These are phyloP conservation scores for Lomentospora prolificans DNA, from an alignment of 2,329 filamentous ascomycete species.

Conservation along the genomic window DNA sequence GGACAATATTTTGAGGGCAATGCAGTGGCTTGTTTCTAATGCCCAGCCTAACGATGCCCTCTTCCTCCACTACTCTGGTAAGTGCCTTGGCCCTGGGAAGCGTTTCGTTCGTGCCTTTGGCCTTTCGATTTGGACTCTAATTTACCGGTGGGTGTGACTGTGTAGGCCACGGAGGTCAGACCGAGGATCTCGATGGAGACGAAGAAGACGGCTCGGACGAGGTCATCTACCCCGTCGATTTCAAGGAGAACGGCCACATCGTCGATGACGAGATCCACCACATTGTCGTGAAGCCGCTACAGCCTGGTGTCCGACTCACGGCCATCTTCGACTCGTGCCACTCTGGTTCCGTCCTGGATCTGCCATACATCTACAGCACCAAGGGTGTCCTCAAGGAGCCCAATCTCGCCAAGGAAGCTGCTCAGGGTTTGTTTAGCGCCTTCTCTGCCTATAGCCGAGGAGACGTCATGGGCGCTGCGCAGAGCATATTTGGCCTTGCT, in stretches of 20 bases:
- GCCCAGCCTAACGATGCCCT: slow-evolving; percentile 66
- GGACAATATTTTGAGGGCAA: slow-evolving; percentile 62
- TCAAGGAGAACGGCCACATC: slow-evolving; percentile 68
- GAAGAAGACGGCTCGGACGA: slow-evolving; percentile 77
- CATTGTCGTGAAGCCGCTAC: slow-evolving; percentile 54
- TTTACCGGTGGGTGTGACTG: background rate
- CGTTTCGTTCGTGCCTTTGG: too few relatives aligned
- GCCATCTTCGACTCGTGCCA: slow-evolving; percentile 61
- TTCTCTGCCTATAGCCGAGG: slow-evolving; percentile 54
- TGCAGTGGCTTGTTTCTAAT: slow-evolving; percentile 65
- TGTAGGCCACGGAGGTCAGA: slow-evolving; percentile 67
- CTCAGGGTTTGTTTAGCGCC: slow-evolving; percentile 50
- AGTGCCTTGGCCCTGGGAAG: too few relatives aligned
- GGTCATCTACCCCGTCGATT: slow-evolving; percentile 77
- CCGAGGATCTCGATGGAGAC: slow-evolving; percentile 67
- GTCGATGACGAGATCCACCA: slow-evolving; percentile 76
- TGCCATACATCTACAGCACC: slow-evolving; percentile 61
- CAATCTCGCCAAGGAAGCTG: slow-evolving; percentile 58
- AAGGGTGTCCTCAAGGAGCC: slow-evolving; percentile 60
- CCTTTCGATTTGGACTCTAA: background rate
- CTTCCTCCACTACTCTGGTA: slow-evolving; percentile 68
- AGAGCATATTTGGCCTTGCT: slow-evolving; percentile 70
- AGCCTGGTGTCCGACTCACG: slow-evolving; percentile 47
- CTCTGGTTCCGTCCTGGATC: slow-evolving; percentile 55
- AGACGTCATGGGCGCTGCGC: slow-evolving; percentile 68